These are phyloP conservation scores for Crithidia brevicula DNA, from an alignment of 208 protist species.

Conservation along the genomic window DNA sequence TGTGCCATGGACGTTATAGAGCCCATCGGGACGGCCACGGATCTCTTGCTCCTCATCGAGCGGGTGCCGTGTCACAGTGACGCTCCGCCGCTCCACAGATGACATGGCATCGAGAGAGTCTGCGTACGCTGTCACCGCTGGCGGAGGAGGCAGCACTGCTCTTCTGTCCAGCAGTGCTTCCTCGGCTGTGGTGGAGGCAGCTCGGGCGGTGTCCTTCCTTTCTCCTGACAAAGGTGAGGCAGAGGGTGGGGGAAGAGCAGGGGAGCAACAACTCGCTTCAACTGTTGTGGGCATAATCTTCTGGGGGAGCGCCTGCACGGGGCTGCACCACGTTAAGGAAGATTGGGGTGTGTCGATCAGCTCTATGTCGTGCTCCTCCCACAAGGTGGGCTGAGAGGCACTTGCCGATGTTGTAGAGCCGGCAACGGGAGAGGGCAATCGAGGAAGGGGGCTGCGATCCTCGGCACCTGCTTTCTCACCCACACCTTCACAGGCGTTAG, in stretches of 20 bases:
- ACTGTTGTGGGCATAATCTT: not conserved
- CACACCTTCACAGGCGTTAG: not conserved
- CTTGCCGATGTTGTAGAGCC: not conserved
- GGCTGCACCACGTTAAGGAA: constrained; percentile 11
- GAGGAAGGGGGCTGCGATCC: not conserved
- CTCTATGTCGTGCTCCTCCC: not conserved
- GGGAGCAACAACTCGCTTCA: too few species aligned
- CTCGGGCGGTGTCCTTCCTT: too few species aligned
- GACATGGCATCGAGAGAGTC: not conserved
- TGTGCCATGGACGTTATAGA: too few species aligned
- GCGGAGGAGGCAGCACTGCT: too few species aligned
- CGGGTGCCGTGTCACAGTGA: constrained; percentile 14
- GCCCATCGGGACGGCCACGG: too few species aligned
- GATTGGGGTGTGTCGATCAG: not conserved
- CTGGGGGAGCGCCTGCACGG: constrained; percentile 3
- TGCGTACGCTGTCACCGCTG: not conserved
- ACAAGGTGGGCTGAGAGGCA: not conserved
- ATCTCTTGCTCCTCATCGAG: not conserved
- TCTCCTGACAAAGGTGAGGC: too few species aligned
- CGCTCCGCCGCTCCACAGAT: constrained; percentile 15
- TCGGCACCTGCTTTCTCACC: not conserved
- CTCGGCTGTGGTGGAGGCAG: not conserved
- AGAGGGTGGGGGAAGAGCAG: too few species aligned
- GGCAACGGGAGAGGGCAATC: not conserved
- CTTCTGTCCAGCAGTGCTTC: not conserved